Evolutionary conservation across 129 eudicot genomes (phyloP), one percentile per base, ranked within the genome.

Genomic region (Flaveria linearis): DNA sequence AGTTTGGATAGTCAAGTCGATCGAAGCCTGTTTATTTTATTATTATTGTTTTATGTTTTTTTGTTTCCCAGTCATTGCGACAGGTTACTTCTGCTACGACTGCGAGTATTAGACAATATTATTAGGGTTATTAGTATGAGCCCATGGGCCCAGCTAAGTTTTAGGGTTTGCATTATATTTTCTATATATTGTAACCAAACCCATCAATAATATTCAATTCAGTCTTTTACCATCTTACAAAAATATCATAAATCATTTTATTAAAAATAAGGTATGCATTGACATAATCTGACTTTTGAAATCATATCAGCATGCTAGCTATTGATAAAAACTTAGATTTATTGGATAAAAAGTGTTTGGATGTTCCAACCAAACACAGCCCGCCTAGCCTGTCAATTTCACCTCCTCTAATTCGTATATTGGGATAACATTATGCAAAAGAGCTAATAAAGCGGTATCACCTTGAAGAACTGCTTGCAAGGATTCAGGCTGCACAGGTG

Each of bases 381-480:
- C 5, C 5, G 3, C 43, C 39, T 14, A 45, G 28, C 58, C 43
- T 41, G 20, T 4, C 41, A 43, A 16, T 47, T 47, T 6, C 51
- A 13, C 74, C 60, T 12, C 22, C 3, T 46, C 60, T 14, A 69
- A 42, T 65, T 53, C 57, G 45, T 47, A 47, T 61, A 65, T 36
- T 11, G 45, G 52, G 26, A 69, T 68, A 51, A 41, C n/a, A 68
- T 28, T 41, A 22, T 33, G 46, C 36, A 60, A 15, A 68, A 39
- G 66, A 65, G 72, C 9, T 43, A 25, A 69, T 30, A 45, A 15
- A 71, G 56, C 65, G 17, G 68, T 70, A 43, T 68, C 79, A 94
- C 98, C 98, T 75, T 89, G 87, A 69, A 94, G 86, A 80, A 94
- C 91, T 81, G 89, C 78, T 84, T 91, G 85, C 84, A 94, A 83